Conservation (phyloP, 768 basidiomycete species). For the Tricholoma matsutake region DNA sequence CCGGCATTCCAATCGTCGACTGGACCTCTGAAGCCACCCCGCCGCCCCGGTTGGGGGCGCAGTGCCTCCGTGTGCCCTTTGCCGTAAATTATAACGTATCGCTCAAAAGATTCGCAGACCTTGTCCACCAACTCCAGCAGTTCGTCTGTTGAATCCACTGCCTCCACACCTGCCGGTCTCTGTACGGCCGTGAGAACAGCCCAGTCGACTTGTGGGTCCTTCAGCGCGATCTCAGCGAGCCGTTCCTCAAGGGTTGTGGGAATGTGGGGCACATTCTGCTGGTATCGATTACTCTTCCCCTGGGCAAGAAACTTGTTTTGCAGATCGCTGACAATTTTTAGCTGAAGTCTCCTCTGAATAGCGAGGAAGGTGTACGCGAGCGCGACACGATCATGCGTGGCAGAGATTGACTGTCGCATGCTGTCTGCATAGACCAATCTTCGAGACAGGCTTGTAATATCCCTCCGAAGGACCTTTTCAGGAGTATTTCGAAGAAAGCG, state of each 20-base stretch:
- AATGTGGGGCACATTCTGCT: neutral
- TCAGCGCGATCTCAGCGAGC: neutral
- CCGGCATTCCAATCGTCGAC: neutral
- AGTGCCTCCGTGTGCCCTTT: neutral
- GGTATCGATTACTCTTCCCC: neutral
- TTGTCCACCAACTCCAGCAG: neutral
- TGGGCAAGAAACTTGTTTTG: neutral
- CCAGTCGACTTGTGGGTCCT: neutral
- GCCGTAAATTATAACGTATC: neutral
- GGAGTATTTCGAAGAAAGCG: neutral
- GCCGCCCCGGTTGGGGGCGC: neutral
- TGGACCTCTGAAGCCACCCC: neutral
- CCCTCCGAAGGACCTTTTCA: neutral
- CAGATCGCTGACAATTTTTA: neutral
- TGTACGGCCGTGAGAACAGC: neutral
- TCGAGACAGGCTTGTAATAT: neutral
- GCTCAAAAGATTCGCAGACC: neutral
- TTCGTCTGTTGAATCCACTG: neutral
- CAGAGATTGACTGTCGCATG: neutral
- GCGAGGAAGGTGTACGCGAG: neutral
- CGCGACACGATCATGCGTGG: neutral
- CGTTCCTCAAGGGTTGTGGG: neutral
- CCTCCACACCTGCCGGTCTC: neutral
- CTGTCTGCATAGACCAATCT: neutral
- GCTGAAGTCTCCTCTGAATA: neutral